Conservation (phyloP, 2,329 filamentous ascomycete species). For the Claviceps fusiformis region DNA sequence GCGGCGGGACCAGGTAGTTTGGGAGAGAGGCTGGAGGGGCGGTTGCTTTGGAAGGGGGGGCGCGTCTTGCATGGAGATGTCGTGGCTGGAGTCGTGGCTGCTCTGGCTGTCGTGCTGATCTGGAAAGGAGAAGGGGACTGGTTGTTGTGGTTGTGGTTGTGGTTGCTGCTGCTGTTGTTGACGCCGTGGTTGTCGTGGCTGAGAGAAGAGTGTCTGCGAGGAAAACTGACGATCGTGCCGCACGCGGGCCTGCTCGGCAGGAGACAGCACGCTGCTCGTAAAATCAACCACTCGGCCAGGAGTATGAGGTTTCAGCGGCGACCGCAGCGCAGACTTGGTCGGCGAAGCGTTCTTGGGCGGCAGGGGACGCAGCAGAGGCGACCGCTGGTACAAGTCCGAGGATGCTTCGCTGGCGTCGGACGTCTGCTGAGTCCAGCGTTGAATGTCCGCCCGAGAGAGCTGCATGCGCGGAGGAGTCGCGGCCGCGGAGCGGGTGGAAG, state of each 20-base stretch:
- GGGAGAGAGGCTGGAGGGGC: constrained; percentile 20
- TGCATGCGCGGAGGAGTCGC: constrained; percentile 27
- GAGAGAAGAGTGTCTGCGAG: constrained; percentile 10
- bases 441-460: constrained; percentile 27
- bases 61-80: constrained; percentile 16
- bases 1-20: constrained; percentile 31
- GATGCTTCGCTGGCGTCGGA: constrained; percentile 25
- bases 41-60: constrained; percentile 9
- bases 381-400: constrained; percentile 15
- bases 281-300: constrained; percentile 47
- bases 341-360: constrained; percentile 41
- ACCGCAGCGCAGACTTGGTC: constrained; percentile 42
- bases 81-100: constrained; percentile 11
- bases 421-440: constrained; percentile 27
- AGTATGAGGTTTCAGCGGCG: constrained; percentile 42
- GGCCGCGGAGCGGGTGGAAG: constrained; percentile 14
- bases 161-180: neutral
- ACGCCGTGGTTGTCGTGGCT: neutral
- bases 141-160: neutral
- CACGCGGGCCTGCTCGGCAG: constrained; percentile 25
- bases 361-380: constrained; percentile 30
- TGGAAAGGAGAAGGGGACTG: neutral
- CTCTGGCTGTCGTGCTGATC: constrained; percentile 20
- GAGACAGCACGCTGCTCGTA: constrained; percentile 35
- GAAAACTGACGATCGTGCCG: constrained; percentile 18